Base-by-base conservation (phyloP, 2,329 filamentous ascomycete species). In the Colletotrichum sp. region DNA sequence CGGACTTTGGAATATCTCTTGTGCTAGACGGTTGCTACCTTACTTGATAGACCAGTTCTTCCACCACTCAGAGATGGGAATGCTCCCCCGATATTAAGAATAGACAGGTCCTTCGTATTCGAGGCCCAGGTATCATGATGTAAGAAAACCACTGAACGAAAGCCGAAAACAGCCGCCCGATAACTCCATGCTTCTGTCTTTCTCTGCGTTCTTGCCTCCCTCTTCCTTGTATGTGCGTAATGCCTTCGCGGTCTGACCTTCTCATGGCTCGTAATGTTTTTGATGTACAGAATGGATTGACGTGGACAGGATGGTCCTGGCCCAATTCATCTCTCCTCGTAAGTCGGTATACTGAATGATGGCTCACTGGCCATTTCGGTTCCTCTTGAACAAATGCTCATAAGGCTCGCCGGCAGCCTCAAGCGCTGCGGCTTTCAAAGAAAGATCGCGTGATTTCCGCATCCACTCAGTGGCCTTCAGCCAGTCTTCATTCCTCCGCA, bases 401-500 rank as follows among this genome's bases (percentile, higher is more conserved):
- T 39, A 76, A 8, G 74, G 66, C 22, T 32, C 10, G n/a, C 57
- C 62, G 16, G 28, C 65, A 5, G 68, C 76, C 12, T 57, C 52
- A n/a, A 55, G 69, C 30, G 60, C 36, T 6, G 39, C 63, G 39
- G 71, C 64, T 32, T n/a, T 57, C 26, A n/a, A 68, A 74, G 28
- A 70, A 59, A 82, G 76, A 28, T 80, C 70, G 13, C 81, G 78
- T 4, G 81, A 78, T 60, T 85, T 80, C 18, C 85, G 84, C 74
- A 87, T 75, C 78, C 84, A 86, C 16, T 79, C 81, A 24, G 82
- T 84, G 5, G 85, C 87, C 60, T 83, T 83, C 36, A 87, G 66
- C 89, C 89, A 91, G 2, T 81, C 82, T 2, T 86, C 82, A 68
- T 90, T 88, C 4, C 82, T 83, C 34, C 76, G 81, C 8, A 91